Percentiles rank a stretch among this genome's conserved stretches.
Conservation (phyloP, 2,329 filamentous ascomycete species). For the Xylaria polymorpha region DNA sequence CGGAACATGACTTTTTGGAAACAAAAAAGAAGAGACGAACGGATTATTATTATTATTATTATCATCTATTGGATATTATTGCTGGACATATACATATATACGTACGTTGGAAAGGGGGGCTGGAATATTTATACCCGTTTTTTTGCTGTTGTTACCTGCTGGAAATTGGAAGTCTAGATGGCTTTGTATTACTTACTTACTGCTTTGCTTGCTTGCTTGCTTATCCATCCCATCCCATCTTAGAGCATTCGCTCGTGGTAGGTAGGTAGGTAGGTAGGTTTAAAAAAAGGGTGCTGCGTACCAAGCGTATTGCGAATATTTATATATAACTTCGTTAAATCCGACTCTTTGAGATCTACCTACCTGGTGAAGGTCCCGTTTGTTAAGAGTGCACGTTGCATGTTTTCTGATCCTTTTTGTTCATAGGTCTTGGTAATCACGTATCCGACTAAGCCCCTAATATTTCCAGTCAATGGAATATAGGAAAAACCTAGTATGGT, state of each 20-base stretch:
- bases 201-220: no score
- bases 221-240: no score
- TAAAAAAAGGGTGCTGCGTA: not conserved
- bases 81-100: not conserved
- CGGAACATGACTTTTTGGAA: not conserved
- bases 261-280: no score
- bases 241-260: not conserved
- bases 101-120: not conserved
- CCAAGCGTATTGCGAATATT: slow-evolving; percentile 18
- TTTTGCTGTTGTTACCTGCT: not conserved
- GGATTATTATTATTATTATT: not conserved
- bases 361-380: not conserved
- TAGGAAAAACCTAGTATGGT: no score
- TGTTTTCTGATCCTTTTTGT: not conserved
- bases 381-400: not conserved
- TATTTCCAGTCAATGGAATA: not conserved
- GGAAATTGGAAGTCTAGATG: slow-evolving; percentile 5
- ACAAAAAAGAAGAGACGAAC: no score
- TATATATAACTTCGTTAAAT: slow-evolving; percentile 7
- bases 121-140: slow-evolving; percentile 23
- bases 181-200: slow-evolving; percentile 6
- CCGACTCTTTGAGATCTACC: not conserved
- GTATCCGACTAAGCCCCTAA: not conserved
- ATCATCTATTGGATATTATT: slow-evolving; percentile 2
- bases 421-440: not conserved